Base-by-base conservation (phyloP, 176 grass and related monocot species). In the Oryza nivara region DNA sequence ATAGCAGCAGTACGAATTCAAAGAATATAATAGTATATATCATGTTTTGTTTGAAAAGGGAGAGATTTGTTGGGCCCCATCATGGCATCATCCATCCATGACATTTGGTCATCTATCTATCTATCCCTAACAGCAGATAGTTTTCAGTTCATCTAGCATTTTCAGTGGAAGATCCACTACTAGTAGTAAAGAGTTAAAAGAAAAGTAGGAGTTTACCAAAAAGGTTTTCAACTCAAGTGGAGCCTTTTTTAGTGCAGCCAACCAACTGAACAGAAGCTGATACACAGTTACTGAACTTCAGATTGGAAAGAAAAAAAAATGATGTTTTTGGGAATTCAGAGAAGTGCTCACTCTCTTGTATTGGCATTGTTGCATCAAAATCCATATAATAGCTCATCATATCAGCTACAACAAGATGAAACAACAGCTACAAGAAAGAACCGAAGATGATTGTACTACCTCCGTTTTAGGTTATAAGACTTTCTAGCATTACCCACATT, bases 301-400 rank as follows among this genome's bases (percentile, higher is more conserved):
- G 52, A 46, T 10, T 82, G 25, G 36, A 4, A 20, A 61, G n/a
- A 35, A 63, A 23, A 9, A 63, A 56, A 56, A 20, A 49, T 15
- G 47, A 10, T 58, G 14, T 51, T 2, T 6, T 2, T 6, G 32
- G 70, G 35, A 43, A 44, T 83, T 66, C 54, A 65, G 41, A 89
- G 40, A 65, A 70, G 40, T 75, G 51, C 19, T 77, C 69, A 48
- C 48, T 51, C 25, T 84, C 28, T 88, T 58, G 26, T 82, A 70
- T 81, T 65, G 65, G 67, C 7, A 81, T 58, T 81, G 67, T 58
- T 70, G 70, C 81, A 65, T 65, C 58, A 66, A 80, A 65, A 65
- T 40, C 70, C 58, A 63, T 3, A 63, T 1, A 63, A 81, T 51
- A 72, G n/a, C 65, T 68, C 12, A 46, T 68, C 12, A 46, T 46